Base-by-base conservation (phyloP, 345 rosid species). In the Anacardium occidentale region DNA sequence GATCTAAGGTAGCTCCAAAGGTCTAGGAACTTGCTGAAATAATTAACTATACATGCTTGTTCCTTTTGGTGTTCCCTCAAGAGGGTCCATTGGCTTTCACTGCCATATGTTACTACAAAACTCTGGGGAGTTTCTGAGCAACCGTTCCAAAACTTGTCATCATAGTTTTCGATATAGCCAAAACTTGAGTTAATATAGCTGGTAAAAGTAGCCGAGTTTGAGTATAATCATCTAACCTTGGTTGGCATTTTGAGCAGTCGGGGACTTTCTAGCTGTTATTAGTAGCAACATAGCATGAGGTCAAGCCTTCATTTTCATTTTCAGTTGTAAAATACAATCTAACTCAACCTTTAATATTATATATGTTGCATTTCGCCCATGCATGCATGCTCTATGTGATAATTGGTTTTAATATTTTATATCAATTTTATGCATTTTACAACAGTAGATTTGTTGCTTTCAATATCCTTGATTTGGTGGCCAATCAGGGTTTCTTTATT, bases 261-360 rank as follows among this genome's bases (percentile, higher is more conserved):
- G 59, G 44, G 75, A 15, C 7, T 74, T 45, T 52, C 56, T 65
- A 12, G 45, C 53, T 18, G 21, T 51, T 60, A 55, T 47, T 52
- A 59, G 53, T 44, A 47, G 15, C 42, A 26, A 10, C 2, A 58
- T 58, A 6, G 13, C 2, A 26, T 58, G n/a, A 26, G 3, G 6
- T 22, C 37, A 24, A 10, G 3, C 15, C 5, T 22, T 21, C 24
- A 1, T 5, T 58, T 22, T 58, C 10, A 20, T 14, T 42, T 40
- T 44, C 42, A 0, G 13, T 8, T 42, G 21, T 42, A 21, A 65
- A 13, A 24, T 18, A 47, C 22, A 37, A n/a, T 37, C 42, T 32
- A 48, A 14, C 37, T 40, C 15, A 37, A 25, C 52, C 29, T 32
- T 51, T 44, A 20, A 20, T 44, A 42, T 63, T 40, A 40, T 21